Conservation (phyloP, 495 filamentous ascomycete genomes). For the Neurospora sp. region DNA sequence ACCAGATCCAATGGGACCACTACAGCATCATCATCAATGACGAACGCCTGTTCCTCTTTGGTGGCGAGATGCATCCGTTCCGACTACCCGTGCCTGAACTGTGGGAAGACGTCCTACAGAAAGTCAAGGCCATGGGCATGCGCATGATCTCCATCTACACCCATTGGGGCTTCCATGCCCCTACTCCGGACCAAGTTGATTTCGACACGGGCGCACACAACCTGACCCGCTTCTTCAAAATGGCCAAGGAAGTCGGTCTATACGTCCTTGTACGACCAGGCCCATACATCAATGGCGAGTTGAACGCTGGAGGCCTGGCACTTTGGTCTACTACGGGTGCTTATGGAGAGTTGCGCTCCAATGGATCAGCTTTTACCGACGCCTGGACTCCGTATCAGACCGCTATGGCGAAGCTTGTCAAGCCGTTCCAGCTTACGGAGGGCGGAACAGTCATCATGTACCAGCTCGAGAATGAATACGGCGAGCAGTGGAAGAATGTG, state of each 20-base stretch:
- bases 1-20: conserved; percentile 46
- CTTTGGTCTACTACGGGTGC: conserved; percentile 54
- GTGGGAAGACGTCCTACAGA: conserved; percentile 52
- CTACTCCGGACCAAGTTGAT: conserved; percentile 39
- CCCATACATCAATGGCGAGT: conserved; percentile 52
- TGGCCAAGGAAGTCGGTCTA: conserved; percentile 45
- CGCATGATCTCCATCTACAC: conserved; percentile 43
- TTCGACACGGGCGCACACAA: conserved; percentile 47
- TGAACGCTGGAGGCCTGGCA: conserved; percentile 48
- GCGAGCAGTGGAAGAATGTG: conserved; percentile 40
- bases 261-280: conserved; percentile 52
- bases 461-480: conserved; percentile 56
- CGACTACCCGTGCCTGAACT: conserved; percentile 31
- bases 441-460: conserved; percentile 44
- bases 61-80: conserved; percentile 36
- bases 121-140: conserved; percentile 48
- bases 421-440: conserved; percentile 42
- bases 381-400: conserved; percentile 45
- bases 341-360: conserved; percentile 46
- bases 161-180: conserved; percentile 48
- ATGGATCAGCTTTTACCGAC: conserved; percentile 46
- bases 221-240: conserved; percentile 43
- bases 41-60: conserved; percentile 45
- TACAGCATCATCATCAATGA: conserved; percentile 50
- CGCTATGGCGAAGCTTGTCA: conserved; percentile 38